Base-by-base conservation (phyloP, 2,329 filamentous ascomycete species). In the Xylaria hypoxylon region DNA sequence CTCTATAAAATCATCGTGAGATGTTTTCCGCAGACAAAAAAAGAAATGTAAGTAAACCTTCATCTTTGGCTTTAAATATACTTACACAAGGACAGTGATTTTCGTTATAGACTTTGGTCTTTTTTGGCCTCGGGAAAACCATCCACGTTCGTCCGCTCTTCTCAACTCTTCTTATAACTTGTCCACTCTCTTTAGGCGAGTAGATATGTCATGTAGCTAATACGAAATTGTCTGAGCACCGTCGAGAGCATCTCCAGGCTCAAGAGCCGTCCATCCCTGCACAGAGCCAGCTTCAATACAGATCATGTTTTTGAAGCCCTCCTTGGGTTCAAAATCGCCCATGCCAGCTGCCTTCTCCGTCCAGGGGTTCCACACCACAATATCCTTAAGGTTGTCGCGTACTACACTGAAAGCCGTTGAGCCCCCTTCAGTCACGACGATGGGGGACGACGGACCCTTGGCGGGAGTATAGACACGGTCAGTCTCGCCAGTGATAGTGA, bases 281-380 rank as follows among this genome's bases (percentile, higher is more conserved):
- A 98, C 95, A 10, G 90, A 87, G 13, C 96, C 96, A 2, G 95
- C 92, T 84, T 99, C 96, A 57, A 98, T 88, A 77, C 96, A 98
- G 48, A 99, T 83, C 93, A 98, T 97, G 65, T 93, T 88, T 84
- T 93, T 93, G 84, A 91, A 98, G 42, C 92, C 96, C 60, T 94
- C 92, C 76, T 96, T 92, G 56, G 96, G 96, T 65, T 86, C 87
- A 78, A 98, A 97, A 79, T 99, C 96, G 59, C 84, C 89, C 82
- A 97, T 97, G 5, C 86, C 86, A 73, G 89, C 87, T 1, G 92
- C 89, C 83, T 96, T 97, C 70, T 94, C 92, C 45, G 86, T 85
- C 94, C 95, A 97, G 1, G 96, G 96, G 80, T 99, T 99, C 96
- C 96, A 99, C 33, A 98, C 92, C 1, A 97, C 95, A 17, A 96